Evolutionary conservation across 2,329 filamentous ascomycete genomes (phyloP), one percentile per base, ranked within the genome.

Genomic region (Xylariaceae sp.): DNA sequence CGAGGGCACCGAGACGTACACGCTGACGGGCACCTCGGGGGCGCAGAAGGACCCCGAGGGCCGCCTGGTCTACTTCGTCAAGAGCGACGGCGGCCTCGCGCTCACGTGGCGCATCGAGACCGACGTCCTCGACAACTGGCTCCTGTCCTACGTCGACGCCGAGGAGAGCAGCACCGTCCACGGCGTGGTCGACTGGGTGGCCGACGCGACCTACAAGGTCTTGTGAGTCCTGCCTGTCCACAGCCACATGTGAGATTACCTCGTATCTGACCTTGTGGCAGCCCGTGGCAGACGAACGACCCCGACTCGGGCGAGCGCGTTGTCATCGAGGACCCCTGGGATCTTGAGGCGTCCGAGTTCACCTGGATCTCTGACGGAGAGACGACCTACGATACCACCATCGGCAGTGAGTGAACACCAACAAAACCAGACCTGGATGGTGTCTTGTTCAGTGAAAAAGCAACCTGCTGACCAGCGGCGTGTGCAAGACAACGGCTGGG

Each of bases 51-150:
- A 75, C 37, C 73, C 74, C 1, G 64, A 72, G 45, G 72, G 70
- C 3, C 65, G 65, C 40, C 60, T 77, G 3, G 65, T 72, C 23
- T 78, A 77, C 53, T 60, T 75, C 26, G 58, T 65, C 44, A 68
- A 65, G 38, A 49, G 57, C 0, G 63, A 72, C 25, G 63, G 63
- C 29, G 55, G 47, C 2, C 57, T 78, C 4, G 61, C 60, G 5
- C 57, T 77, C 14, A 59, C 68, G 0, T 78, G 73, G 74, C 60
- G 72, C 47, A 59, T 78, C 9, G 72, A 77, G 61, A 77, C 72
- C 3, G 71, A 77, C 36, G 53, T 75, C 25, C 38, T 60, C 7
- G 63, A 68, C 39, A 72, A 76, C 55, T 78, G 72, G 72, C 62
- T 77, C n/a, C 52, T 75, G 26, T 68, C 69, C 2, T 78, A 77